Base-by-base conservation (phyloP, 208 protist genomes). In the Crithidia bombi region DNA sequence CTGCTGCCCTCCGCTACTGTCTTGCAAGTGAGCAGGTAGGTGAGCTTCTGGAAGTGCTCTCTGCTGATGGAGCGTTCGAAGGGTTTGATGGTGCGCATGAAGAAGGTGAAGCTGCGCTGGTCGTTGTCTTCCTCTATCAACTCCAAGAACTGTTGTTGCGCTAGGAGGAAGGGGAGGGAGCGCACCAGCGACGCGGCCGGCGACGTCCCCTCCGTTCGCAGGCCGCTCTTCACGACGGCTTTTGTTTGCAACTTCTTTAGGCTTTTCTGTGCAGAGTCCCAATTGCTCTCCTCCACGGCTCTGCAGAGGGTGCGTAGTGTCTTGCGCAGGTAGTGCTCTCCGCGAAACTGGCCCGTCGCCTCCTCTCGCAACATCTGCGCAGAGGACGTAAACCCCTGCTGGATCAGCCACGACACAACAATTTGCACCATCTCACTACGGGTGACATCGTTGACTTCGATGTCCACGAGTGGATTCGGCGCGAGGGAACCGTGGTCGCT, bases 281-380 rank as follows among this genome's bases (percentile, higher is more conserved):
- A 96, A 63, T 90, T 88, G 44, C 79, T 63, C 46, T 96, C 86
- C 58, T 93, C 81, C 23, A 94, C 73, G 33, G 80, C 69, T 36
- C 85, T 68, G 70, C 81, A 89, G 51, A 96, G 75, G 23, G 65
- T 71, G 54, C 83, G 87, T 36, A 93, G 46, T 10, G 81, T 76
- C 57, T 96, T 96, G 32, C 91, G 84, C 44, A 87, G 65, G 41
- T 90, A 82, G 67, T 94, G 82, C 47, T 93, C 87, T 1, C 73
- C 79, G 25, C 87, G 84, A 6, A 90, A 65, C 39, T 92, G 85
- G 2, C 80, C 67, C 15, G 80, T 89, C 1, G 87, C 89, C 66
- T 96, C 91, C 62, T 94, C 89, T 23, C 85, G 87, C 30, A 96
- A 82, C 30, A 96, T 61, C 69, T 94, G 86, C 5, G 87, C 89